Percentiles rank a stretch among this genome's conserved stretches.
Conservation (phyloP, 192 early-diverging fungal genomes). For the Backusella circina region DNA sequence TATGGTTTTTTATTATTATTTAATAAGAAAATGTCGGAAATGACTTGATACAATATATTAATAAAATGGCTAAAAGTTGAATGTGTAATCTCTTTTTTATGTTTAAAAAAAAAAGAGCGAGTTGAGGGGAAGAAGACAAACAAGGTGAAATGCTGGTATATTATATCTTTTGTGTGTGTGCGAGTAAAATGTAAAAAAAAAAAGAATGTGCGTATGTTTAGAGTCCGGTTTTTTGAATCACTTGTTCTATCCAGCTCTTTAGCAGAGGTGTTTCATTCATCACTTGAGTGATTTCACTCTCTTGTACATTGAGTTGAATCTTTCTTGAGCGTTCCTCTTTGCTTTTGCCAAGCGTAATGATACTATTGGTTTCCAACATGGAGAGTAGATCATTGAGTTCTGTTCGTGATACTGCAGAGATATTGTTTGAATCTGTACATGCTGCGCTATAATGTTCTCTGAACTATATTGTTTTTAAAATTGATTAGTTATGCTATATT, state of each 20-base stretch:
- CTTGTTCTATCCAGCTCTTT: slow-evolving; percentile 3
- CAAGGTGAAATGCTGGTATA: slow-evolving; percentile 2
- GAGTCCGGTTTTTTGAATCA: neutral
- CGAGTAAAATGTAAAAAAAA: neutral
- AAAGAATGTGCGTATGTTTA: neutral
- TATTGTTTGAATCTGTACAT: slow-evolving; percentile 43
- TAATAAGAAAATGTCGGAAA: neutral
- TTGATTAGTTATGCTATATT: neutral
- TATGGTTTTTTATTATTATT: neutral
- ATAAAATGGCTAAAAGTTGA: neutral
- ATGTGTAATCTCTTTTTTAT: neutral
- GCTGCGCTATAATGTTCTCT: slow-evolving; percentile 58
- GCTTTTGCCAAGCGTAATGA: slow-evolving; percentile 47
- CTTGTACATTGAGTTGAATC: slow-evolving; percentile 26
- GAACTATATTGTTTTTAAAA: slow-evolving; percentile 24
- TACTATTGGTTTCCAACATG: slow-evolving; percentile 68
- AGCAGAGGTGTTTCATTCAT: neutral
- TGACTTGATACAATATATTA: neutral
- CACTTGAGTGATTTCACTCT: slow-evolving; percentile 24
- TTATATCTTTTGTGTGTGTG: neutral
- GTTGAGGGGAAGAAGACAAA: neutral
- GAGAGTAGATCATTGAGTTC: slow-evolving; percentile 74
- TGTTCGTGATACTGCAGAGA: slow-evolving; percentile 66
- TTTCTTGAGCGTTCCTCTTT: slow-evolving; percentile 38
- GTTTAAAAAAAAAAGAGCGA: neutral